phyloP scores from a whole-genome alignment of 1,284 basidiomycete species.

The Neolentinus lepideus region DNA sequence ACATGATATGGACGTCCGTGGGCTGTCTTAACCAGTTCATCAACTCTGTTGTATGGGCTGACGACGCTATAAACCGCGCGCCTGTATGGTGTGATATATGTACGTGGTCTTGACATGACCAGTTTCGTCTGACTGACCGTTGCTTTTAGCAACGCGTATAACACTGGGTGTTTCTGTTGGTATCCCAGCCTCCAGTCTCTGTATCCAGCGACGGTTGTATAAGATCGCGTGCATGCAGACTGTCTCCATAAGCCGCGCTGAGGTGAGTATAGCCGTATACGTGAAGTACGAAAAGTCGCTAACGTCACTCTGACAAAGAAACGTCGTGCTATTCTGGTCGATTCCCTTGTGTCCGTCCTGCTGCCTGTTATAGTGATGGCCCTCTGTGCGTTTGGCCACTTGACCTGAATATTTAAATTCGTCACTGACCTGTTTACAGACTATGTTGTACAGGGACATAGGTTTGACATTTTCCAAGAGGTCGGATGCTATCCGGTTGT shows the following conservation, averaged over 20 bases:
- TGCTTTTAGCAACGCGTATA: constrained; percentile 25
- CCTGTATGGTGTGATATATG: constrained; percentile 52
- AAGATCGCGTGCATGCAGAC: constrained; percentile 26
- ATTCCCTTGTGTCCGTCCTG: too few species aligned
- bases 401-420: too few species aligned
- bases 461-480: constrained; percentile 31
- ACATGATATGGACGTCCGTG: constrained; percentile 48
- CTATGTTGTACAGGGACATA: constrained; percentile 32
- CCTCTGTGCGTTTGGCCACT: too few species aligned
- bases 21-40: constrained; percentile 37
- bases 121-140: constrained; percentile 13
- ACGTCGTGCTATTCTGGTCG: too few species aligned
- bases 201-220: constrained; percentile 38
- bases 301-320: too few species aligned
- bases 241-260: constrained; percentile 20
- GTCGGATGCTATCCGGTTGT: constrained; percentile 28
- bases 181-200: constrained; percentile 31
- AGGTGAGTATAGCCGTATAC: too few species aligned
- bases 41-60: constrained; percentile 54
- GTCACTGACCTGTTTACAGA: constrained; percentile 14
- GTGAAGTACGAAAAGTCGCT: too few species aligned
- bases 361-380: too few species aligned
- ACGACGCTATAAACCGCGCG: constrained; percentile 27
- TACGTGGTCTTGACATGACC: constrained; percentile 15
- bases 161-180: constrained; percentile 25